A percentile compares a stretch with the other conserved stretches of the same genome.
Conservation (phyloP, 768 basidiomycete genomes). For the Rhizopogon roseolus region DNA sequence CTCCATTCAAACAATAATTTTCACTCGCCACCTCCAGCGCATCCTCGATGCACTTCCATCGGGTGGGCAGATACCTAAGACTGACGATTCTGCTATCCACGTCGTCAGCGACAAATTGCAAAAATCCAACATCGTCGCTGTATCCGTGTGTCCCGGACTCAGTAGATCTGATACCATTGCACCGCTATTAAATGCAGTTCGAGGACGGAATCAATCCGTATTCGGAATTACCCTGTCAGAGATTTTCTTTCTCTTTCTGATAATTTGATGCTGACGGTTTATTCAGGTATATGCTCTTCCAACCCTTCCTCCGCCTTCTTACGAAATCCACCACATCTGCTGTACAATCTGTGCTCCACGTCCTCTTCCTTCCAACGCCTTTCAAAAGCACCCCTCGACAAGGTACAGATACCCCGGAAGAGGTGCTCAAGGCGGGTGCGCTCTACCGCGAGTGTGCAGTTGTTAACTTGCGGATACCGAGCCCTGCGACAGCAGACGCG, state of each 20-base stretch:
- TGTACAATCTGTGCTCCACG: constrained; percentile 77
- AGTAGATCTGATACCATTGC: constrained; percentile 67
- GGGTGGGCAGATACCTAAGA: constrained; percentile 46
- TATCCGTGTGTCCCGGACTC: constrained; percentile 73
- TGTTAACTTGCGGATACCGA: constrained; percentile 40
- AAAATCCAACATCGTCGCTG: constrained; percentile 70
- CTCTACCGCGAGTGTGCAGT: constrained; percentile 75
- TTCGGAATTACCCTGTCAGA: constrained; percentile 49
- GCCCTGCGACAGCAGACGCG: constrained; percentile 21
- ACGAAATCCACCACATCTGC: constrained; percentile 62
- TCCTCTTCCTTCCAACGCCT: constrained; percentile 76
- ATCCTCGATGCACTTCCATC: constrained; percentile 77
- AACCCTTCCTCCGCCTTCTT: constrained; percentile 63
- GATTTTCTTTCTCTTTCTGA: not conserved
- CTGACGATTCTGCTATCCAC: constrained; percentile 25
- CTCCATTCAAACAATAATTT: constrained; percentile 55
- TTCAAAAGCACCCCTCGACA: constrained; percentile 49
- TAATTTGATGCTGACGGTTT: constrained; percentile 3
- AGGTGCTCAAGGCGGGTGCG: constrained; percentile 73
- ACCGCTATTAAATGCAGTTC: constrained; percentile 26
- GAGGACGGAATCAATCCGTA: constrained; percentile 31
- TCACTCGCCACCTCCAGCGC: constrained; percentile 79
- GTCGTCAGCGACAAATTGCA: constrained; percentile 41
- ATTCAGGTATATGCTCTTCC: constrained; percentile 58
- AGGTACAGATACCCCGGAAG: constrained; percentile 34